Percentiles rank a stretch among this genome's conserved stretches.
These are phyloP conservation scores for Populus hybrid DNA, from an alignment of 441 rosid species.

Conservation along the genomic window DNA sequence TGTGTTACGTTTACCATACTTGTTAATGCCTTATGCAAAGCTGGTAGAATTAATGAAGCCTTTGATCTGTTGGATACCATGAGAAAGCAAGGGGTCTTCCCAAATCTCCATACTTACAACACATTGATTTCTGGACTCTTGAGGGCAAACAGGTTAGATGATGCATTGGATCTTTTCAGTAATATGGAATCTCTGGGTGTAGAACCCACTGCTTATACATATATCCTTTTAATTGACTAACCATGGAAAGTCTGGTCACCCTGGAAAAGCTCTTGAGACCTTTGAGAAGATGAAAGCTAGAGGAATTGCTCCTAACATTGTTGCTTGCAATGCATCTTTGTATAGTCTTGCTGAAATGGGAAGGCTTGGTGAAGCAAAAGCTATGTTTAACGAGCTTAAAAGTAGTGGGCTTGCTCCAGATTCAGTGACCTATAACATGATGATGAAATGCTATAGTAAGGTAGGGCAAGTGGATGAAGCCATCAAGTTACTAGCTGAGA, in stretches of 20 bases:
- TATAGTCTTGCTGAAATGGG: constrained; percentile 76
- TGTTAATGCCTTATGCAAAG: constrained; percentile 72
- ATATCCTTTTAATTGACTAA: constrained; percentile 86
- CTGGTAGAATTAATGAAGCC: constrained; percentile 59
- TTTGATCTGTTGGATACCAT: constrained; percentile 61
- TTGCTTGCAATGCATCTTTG: constrained; percentile 87
- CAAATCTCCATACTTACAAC: constrained; percentile 86
- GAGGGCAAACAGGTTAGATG: constrained; percentile 52
- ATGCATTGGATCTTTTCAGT: constrained; percentile 56
- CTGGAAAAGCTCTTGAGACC: constrained; percentile 63
- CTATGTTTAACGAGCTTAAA: constrained; percentile 60
- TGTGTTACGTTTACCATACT: constrained; percentile 78
- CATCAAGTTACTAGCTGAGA: constrained; percentile 69
- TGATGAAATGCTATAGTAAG: constrained; percentile 89
- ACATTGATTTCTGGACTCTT: constrained; percentile 76
- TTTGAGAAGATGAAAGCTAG: constrained; percentile 71
- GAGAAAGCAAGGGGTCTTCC: constrained; percentile 55
- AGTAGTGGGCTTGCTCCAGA: constrained; percentile 65
- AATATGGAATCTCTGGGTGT: constrained; percentile 62
- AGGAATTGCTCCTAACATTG: constrained; percentile 82
- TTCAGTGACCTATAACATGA: constrained; percentile 90
- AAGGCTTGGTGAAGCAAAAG: constrained; percentile 65
- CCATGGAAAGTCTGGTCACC: constrained; percentile 74
- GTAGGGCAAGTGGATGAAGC: constrained; percentile 79
- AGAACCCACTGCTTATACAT: constrained; percentile 69